A percentile compares a stretch with the other conserved stretches of the same genome.
Evolutionary conservation across 352 stramenopile genomes (phyloP).

Genomic region (Phytopythium delawarense): DNA sequence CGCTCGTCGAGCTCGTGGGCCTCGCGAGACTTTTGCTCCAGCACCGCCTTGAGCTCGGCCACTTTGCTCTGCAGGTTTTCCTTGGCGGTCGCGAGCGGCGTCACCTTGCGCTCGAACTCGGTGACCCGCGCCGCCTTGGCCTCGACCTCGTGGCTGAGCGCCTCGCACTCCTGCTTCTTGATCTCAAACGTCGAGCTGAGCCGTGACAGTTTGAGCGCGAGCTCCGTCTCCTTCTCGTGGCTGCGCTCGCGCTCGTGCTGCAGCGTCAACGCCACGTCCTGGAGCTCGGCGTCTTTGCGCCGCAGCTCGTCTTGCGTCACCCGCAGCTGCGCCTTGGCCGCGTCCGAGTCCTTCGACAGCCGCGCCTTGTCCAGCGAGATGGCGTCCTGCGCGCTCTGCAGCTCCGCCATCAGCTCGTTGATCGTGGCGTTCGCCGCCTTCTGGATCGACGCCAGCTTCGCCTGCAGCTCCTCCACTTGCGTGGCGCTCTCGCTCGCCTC

Average conservation of each 20-base stretch:
- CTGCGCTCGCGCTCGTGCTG: constrained; percentile 22
- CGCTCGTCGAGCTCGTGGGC: constrained; percentile 46
- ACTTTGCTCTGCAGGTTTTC: constrained; percentile 53
- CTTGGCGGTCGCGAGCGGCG: constrained; percentile 35
- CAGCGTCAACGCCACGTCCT: constrained; percentile 25
- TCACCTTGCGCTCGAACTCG: constrained; percentile 63
- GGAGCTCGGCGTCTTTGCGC: constrained; percentile 32
- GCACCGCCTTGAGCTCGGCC: constrained; percentile 45
- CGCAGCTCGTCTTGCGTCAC: constrained; percentile 46
- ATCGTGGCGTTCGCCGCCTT: constrained; percentile 75
- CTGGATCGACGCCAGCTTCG: constrained; percentile 66
- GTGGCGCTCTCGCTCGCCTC: constrained; percentile 37
- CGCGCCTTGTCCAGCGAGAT: constrained; percentile 48
- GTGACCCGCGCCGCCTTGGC: constrained; percentile 29
- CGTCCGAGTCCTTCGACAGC: constrained; percentile 43
- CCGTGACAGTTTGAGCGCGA: constrained; percentile 25
- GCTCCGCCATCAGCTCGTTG: constrained; percentile 60
- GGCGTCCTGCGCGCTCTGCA: constrained; percentile 55
- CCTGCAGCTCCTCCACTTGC: constrained; percentile 53
- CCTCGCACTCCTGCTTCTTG: constrained; percentile 61
- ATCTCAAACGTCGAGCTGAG: constrained; percentile 30
- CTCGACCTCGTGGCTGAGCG: constrained; percentile 52
- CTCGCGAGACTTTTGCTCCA: constrained; percentile 52
- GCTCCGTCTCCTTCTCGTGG: constrained; percentile 29
- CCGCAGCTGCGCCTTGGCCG: constrained; percentile 30